Base-by-base conservation (phyloP, 768 basidiomycete genomes). In the Gautieria morchelliformis region DNA sequence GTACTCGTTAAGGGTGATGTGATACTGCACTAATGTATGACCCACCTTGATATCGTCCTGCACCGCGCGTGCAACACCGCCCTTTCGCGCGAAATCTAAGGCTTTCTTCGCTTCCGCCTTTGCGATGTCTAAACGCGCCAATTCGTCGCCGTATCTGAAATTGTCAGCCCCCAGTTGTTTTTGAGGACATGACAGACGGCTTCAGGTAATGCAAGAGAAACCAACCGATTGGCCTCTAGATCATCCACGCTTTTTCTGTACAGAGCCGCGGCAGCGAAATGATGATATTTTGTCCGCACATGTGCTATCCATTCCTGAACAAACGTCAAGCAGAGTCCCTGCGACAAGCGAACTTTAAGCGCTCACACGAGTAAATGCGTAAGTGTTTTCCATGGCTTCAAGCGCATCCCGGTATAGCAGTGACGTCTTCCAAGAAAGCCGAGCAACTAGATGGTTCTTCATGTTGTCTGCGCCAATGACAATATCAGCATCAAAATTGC, bases 191-290 rank as follows among this genome's bases (percentile, higher is more conserved):
- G 12, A 55, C 9, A 52, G 20, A 11, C 9, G 11, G 3, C 1
- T 17, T 17, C 19, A 15, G 20, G 3, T 9, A 8, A 20, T 7
- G 27, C 41, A 22, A 40, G 47, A 10, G 37, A 37, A 45, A 63
- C 76, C 59, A 58, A 87, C 86, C 79, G 80, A 74, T 79, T 84
- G 33, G 78, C 78, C 67, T 85, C 92, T 20, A 89, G 78, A 64
- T 97, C 94, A 46, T 95, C 94, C 53, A 90, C 75, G 66, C 89
- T 87, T 69, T 93, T 87, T 46, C 95, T 78, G 65, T 86, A 92
- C 64, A 92, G 89, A 5, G 95, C 82, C 5, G 91, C 95, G 3
- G 93, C 92, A 46, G 78, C 76, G 65, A 99, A 99, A 70, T 99
- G 95, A 48, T 78, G 72, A 40, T 74, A 70, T 68, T 99, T 99